phyloP scores from a whole-genome alignment of 2,329 filamentous ascomycete genomes.

The Verticillium nonalfalfae region DNA sequence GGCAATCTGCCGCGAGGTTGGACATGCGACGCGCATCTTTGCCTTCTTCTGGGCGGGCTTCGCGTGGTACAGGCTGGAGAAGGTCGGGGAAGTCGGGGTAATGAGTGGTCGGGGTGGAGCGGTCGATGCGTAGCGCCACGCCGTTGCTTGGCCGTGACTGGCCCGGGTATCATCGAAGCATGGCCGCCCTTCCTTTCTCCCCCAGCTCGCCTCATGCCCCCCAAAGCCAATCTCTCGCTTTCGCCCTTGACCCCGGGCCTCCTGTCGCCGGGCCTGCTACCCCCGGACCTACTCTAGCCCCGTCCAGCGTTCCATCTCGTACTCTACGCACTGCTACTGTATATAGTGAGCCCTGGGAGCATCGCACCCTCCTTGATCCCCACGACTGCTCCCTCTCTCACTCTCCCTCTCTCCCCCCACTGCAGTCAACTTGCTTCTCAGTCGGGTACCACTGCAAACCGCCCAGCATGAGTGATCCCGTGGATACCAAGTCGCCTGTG shows the following conservation, averaged over 20 bases:
- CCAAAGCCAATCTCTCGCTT: not conserved
- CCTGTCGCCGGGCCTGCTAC: not conserved
- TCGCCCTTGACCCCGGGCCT: not conserved
- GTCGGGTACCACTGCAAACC: too few relatives aligned
- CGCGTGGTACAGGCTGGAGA: not conserved
- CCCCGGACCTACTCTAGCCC: not conserved
- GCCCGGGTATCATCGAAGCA: conserved; percentile 1
- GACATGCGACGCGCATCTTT: conserved; percentile 1
- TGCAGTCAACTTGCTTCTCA: too few relatives aligned
- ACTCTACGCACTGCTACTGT: not conserved
- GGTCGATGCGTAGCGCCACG: not conserved
- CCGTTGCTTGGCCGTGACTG: not conserved
- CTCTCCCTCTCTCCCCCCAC: too few relatives aligned
- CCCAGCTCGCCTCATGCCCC: not conserved
- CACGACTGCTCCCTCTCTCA: too few relatives aligned
- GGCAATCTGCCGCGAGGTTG: conserved; percentile 5
- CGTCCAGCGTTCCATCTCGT: not conserved
- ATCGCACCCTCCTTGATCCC: too few relatives aligned
- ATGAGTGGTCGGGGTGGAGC: not conserved
- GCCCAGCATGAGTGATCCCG: too few relatives aligned
- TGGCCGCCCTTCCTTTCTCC: not conserved
- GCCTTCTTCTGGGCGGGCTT: not conserved
- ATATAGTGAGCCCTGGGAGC: not conserved
- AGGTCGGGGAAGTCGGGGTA: not conserved
- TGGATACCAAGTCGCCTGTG: too few relatives aligned